phyloP scores from a whole-genome alignment of 2,329 filamentous ascomycete species.

The Trichoderma simmonsii region DNA sequence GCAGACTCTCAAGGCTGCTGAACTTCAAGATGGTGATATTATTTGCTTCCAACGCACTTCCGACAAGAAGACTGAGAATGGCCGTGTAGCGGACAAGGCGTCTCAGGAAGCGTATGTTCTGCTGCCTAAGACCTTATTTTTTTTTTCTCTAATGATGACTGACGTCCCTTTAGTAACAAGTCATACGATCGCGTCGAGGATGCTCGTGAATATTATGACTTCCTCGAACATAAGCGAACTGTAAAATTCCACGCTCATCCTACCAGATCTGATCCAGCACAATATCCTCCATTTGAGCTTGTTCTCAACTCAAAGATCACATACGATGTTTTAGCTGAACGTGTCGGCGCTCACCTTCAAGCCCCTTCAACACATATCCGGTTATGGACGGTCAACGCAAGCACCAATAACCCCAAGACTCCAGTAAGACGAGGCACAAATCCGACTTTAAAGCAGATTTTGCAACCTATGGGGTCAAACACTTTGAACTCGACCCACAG shows the following conservation, averaged over 20 bases:
- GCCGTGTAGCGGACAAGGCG: conserved; percentile 28
- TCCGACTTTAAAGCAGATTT: conserved; percentile 72
- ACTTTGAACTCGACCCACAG: conserved; percentile 69
- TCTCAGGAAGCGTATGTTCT: conserved; percentile 32
- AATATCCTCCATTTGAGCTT: conserved; percentile 68
- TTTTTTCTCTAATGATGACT: background rate
- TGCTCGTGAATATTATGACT: conserved; percentile 87
- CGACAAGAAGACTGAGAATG: conserved; percentile 43
- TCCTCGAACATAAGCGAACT: conserved; percentile 77
- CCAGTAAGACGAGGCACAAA: conserved; percentile 70
- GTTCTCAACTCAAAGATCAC: conserved; percentile 82
- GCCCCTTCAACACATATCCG: conserved; percentile 84
- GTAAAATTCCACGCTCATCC: conserved; percentile 74
- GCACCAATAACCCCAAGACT: conserved; percentile 72
- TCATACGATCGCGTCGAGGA: conserved; percentile 59
- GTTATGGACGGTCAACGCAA: conserved; percentile 80
- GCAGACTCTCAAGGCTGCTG: conserved; percentile 81
- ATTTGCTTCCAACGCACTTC: conserved; percentile 80
- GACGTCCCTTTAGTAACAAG: conserved; percentile 20
- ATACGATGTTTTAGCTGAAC: conserved; percentile 82
- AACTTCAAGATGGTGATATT: conserved; percentile 96
- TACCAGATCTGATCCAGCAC: conserved; percentile 50
- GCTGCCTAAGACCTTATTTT: background rate
- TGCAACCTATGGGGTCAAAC: conserved; percentile 66
- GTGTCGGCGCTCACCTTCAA: conserved; percentile 73